phyloP scores from a whole-genome alignment of 73 alveolate species.

The Tetrahymena borealis region DNA sequence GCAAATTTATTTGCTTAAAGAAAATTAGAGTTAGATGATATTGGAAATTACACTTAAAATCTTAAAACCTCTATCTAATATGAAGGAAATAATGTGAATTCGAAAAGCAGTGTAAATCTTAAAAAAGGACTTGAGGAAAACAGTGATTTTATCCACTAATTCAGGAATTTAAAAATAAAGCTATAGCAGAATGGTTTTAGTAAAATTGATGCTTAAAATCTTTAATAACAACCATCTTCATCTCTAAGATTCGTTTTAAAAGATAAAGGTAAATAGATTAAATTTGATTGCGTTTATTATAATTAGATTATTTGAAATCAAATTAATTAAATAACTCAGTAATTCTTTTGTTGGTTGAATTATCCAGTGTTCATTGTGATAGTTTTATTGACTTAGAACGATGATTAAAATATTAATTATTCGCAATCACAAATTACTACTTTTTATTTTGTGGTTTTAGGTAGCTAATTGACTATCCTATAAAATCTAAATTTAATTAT shows the following conservation, averaged over 20 bases:
- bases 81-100: not conserved
- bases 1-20: not conserved
- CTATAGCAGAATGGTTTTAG: not conserved
- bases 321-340: no score
- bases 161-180: not conserved
- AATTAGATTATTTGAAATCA: no score
- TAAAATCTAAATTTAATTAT: no score
- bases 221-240: not conserved
- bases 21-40: not conserved
- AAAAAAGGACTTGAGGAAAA: not conserved
- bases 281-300: not conserved
- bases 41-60: not conserved
- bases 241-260: not conserved
- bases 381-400: no score
- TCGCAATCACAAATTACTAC: no score
- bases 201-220: not conserved
- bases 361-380: no score
- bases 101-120: not conserved
- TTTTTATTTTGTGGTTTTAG: not conserved
- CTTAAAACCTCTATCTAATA: not conserved
- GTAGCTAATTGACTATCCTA: no score
- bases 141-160: not conserved
- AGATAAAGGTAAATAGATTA: not conserved
- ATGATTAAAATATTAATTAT: no score
- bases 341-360: no score